These are phyloP conservation scores for Phytophthora idaei DNA, from an alignment of 352 stramenopile genomes.

Conservation along the genomic window DNA sequence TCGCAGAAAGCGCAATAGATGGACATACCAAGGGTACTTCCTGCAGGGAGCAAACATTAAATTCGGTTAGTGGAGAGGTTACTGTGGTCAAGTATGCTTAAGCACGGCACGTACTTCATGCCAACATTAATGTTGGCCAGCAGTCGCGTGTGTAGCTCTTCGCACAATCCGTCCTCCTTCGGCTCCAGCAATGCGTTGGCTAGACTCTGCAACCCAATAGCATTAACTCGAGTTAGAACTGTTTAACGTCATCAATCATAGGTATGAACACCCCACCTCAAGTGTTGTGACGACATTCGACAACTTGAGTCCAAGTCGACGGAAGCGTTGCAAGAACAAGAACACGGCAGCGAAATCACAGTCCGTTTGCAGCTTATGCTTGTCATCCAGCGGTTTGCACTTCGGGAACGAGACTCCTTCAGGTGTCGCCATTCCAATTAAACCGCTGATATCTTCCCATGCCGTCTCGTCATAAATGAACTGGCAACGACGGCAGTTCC, in stretches of 20 bases:
- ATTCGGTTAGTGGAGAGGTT: slow-evolving; percentile 6
- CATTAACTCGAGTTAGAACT: slow-evolving; percentile 1
- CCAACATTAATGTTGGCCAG: slow-evolving; percentile 52
- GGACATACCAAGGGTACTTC: slow-evolving; percentile 53
- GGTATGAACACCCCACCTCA: slow-evolving; percentile 28
- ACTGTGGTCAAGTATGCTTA: neutral
- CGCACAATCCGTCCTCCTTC: slow-evolving; percentile 38
- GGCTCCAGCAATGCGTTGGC: slow-evolving; percentile 43
- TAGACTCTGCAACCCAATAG: slow-evolving; percentile 31
- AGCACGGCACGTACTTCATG: slow-evolving; percentile 43
- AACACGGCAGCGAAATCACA: slow-evolving; percentile 66
- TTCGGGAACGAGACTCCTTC: slow-evolving; percentile 40
- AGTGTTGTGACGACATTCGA: slow-evolving; percentile 50
- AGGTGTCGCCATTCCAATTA: slow-evolving; percentile 15
- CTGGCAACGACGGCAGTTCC: slow-evolving; percentile 65
- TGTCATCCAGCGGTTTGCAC: slow-evolving; percentile 38
- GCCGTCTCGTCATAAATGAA: slow-evolving; percentile 47
- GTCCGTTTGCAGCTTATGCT: slow-evolving; percentile 45
- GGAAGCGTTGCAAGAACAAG: slow-evolving; percentile 73
- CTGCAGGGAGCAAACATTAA: slow-evolving; percentile 16
- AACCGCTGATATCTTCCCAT: slow-evolving; percentile 27
- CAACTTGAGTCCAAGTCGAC: slow-evolving; percentile 59
- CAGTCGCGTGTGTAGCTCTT: slow-evolving; percentile 55
- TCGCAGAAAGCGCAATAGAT: slow-evolving; percentile 54
- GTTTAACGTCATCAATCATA: neutral